These are phyloP conservation scores for Tremellales sp. DNA, from an alignment of 1,284 basidiomycete genomes.

Conservation along the genomic window DNA sequence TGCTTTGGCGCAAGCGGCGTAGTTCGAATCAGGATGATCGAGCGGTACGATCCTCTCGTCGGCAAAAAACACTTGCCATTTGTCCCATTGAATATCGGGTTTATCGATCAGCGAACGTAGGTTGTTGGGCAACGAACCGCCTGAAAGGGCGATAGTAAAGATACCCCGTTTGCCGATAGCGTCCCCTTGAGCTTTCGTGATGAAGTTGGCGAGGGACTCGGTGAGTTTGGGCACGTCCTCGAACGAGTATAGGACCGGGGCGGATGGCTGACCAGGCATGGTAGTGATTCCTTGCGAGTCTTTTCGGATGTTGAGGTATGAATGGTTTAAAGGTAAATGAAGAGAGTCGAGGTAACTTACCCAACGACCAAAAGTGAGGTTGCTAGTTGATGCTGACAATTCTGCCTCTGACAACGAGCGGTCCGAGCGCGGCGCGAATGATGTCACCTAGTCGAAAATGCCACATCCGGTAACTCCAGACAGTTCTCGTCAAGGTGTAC, in stretches of 20 bases:
- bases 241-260: slow-evolving; percentile 74
- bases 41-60: slow-evolving; percentile 93
- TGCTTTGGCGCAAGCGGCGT: slow-evolving; percentile 66
- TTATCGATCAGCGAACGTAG: slow-evolving; percentile 67
- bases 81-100: slow-evolving; percentile 80
- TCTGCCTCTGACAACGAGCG: too few relatives aligned
- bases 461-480: too few relatives aligned
- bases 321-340: too few relatives aligned
- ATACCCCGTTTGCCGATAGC: slow-evolving; percentile 79
- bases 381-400: too few relatives aligned
- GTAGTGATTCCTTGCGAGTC: too few relatives aligned
- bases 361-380: too few relatives aligned
- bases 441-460: too few relatives aligned
- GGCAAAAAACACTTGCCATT: slow-evolving; percentile 96
- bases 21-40: slow-evolving; percentile 89
- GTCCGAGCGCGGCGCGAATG: too few relatives aligned
- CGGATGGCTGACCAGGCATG: slow-evolving; percentile 44
- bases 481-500: too few relatives aligned
- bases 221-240: slow-evolving; percentile 54
- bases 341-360: too few relatives aligned
- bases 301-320: too few relatives aligned
- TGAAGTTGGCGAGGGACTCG: slow-evolving; percentile 70
- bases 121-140: slow-evolving; percentile 85
- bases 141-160: slow-evolving; percentile 90
- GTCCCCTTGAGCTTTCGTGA: slow-evolving; percentile 83